Base-by-base conservation (phyloP, 208 protist species). In the Trypanosoma grayi region DNA sequence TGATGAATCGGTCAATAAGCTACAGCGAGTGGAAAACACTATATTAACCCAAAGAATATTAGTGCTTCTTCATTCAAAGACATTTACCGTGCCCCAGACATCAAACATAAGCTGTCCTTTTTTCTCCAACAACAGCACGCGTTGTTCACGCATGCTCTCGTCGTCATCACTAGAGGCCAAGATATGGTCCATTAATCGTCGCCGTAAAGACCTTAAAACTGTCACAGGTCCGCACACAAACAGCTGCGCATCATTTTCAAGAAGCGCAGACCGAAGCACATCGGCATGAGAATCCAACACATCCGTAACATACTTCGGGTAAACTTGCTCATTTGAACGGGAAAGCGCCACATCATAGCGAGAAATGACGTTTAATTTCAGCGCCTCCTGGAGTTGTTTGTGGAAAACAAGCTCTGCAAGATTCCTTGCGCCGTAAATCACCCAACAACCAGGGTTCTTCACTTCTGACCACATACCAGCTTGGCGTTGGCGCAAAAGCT, bases 191-290 rank as follows among this genome's bases (percentile, higher is more conserved):
- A 73, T 63, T 25, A 93, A 22, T 24, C 77, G 36, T 45, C 70
- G 36, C 16, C 83, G 78, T 14, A 89, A 58, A 36, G 79, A 79
- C 45, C 66, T 68, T 8, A 94, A 50, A 36, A 77, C 77, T 6
- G 58, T 66, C 39, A 72, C 56, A 18, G 87, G 87, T 30, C 88
- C 88, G 52, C 88, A 92, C 6, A 75, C 76, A 69, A 94, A 94
- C 40, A 92, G 11, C 9, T 75, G 61, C 1, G 58, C 79, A 36
- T 37, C 46, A 14, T 37, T 62, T 30, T 77, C 62, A 2, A 72
- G 31, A 46, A 92, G 59, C 30, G 59, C 44, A 27, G 55, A 63
- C 5, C 61, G 46, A 31, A 92, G 2, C 2, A 57, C 34, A 11
- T 67, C 57, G 4, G 63, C 37, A 40, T 85, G 40, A 13, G 48